Evolutionary conservation across 306 rosid species (phyloP), one percentile per base, ranked within the genome.

Genomic region (Crotalaria pallida): DNA sequence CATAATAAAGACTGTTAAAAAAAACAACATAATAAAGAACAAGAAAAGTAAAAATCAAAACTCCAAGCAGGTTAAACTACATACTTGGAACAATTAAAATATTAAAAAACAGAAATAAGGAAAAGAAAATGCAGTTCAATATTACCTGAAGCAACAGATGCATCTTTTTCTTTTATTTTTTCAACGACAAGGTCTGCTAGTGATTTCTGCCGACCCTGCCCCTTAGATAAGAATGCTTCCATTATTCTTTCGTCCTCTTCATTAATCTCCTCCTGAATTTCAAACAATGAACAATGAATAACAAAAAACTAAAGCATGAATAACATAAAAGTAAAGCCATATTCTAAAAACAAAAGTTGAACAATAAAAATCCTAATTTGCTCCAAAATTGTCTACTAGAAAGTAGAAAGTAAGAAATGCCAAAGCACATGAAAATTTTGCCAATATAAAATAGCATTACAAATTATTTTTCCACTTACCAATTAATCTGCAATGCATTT

Each of bases 161-260:
- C 81, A 63, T 83, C 96, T n/a, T 79, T 79, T 81, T 86, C 86
- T 69, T 88, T 93, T 51, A 92, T 82, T 77, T 81, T 93, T 73
- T 81, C 73, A 26, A 90, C 85, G 71, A 92, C 85, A 64, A 86
- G 61, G 44, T 91, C 96, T 0, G 89, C 84, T 52, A 93, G 88
- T 53, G 98, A 86, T 18, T 73, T 83, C 59, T 81, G 90, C 4
- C 51, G 69, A 47, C 82, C 80, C 0, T 43, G 77, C 36, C 85
- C 84, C 71, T 82, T 88, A 0, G 81, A 80, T 11, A 85, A 55
- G 74, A 90, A 94, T 4, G 85, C 81, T 29, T 87, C 95, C 68
- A 94, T 52, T 52, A 90, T 21, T 58, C 48, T 81, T 79, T 88
- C 96, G 6, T 90, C 95, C 55, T 88, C 97, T 33, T 85, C 95